Evolutionary conservation across 495 filamentous ascomycete species (phyloP).

Genomic region (Thozetella sp.): DNA sequence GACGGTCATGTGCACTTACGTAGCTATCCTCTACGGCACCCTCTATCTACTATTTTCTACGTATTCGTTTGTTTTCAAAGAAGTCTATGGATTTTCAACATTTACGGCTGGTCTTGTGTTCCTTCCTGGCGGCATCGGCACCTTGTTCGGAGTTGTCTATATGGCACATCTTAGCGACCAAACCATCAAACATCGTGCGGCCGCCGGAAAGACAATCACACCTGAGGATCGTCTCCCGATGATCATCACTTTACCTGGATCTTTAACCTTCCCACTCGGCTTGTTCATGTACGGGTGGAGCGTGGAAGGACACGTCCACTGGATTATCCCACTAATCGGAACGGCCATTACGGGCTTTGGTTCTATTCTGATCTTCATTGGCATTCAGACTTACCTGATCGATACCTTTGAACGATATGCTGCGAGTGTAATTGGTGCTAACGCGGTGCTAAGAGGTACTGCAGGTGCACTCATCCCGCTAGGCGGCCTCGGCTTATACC

Average conservation of each 20-base stretch:
- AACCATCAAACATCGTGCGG: neutral
- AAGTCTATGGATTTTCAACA: neutral
- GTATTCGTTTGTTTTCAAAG: neutral
- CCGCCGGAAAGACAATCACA: neutral
- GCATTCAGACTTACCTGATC: neutral
- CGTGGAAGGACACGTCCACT: neutral
- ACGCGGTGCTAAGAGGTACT: neutral
- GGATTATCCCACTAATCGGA: neutral
- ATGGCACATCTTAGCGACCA: neutral
- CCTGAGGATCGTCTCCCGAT: neutral
- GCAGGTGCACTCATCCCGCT: neutral
- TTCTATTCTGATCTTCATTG: neutral
- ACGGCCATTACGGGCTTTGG: neutral
- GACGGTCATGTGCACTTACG: neutral
- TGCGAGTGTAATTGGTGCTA: neutral
- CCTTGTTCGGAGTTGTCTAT: neutral
- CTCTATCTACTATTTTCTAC: neutral
- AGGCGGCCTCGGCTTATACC: neutral
- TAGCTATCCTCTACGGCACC: neutral
- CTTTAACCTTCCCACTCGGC: neutral
- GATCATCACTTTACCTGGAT: neutral
- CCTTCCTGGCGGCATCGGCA: neutral
- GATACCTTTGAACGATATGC: neutral
- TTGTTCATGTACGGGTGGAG: neutral
- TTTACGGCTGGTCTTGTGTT: neutral